Evolutionary conservation across 768 basidiomycete genomes (phyloP).

Genomic region (Boletus barrowsii): DNA sequence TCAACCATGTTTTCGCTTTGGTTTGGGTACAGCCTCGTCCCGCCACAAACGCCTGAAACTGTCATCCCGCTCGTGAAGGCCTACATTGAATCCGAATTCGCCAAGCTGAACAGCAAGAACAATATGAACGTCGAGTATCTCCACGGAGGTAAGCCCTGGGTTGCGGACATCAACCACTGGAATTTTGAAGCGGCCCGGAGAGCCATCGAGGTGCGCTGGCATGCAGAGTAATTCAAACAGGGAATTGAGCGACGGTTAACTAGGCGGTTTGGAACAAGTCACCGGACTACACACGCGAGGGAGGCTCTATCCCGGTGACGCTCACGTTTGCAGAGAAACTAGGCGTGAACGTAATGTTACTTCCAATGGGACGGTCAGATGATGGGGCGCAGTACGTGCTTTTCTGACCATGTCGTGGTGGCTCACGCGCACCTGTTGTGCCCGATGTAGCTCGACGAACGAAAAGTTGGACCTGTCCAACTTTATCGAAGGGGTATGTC

Average conservation of each 20-base stretch:
- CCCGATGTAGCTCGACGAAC: slow-evolving; percentile 68
- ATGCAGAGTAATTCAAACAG: background rate
- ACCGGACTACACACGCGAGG: slow-evolving; percentile 85
- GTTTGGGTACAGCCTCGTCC: slow-evolving; percentile 56
- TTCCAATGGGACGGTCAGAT: slow-evolving; percentile 93
- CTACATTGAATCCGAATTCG: slow-evolving; percentile 77
- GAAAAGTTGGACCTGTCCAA: slow-evolving; percentile 93
- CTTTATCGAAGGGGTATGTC: slow-evolving; percentile 77
- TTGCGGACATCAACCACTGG: slow-evolving; percentile 84
- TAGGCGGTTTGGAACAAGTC: slow-evolving; percentile 59
- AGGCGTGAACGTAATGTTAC: slow-evolving; percentile 79
- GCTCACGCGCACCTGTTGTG: background rate
- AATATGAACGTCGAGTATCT: slow-evolving; percentile 65
- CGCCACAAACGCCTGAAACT: slow-evolving; percentile 77
- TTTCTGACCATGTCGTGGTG: background rate
- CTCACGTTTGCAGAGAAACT: slow-evolving; percentile 90
- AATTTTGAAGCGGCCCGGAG: slow-evolving; percentile 86
- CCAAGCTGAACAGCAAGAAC: slow-evolving; percentile 84
- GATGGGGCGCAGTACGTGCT: slow-evolving; percentile 85
- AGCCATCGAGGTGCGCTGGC: slow-evolving; percentile 64
- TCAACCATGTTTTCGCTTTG: background rate
- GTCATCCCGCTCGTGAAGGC: slow-evolving; percentile 67
- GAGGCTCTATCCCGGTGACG: slow-evolving; percentile 93
- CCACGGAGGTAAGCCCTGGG: slow-evolving; percentile 89
- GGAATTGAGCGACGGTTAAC: background rate